A percentile compares a stretch with the other conserved stretches of the same genome.
These are phyloP conservation scores for Vicia villosa DNA, from an alignment of 306 rosid genomes.

Conservation along the genomic window DNA sequence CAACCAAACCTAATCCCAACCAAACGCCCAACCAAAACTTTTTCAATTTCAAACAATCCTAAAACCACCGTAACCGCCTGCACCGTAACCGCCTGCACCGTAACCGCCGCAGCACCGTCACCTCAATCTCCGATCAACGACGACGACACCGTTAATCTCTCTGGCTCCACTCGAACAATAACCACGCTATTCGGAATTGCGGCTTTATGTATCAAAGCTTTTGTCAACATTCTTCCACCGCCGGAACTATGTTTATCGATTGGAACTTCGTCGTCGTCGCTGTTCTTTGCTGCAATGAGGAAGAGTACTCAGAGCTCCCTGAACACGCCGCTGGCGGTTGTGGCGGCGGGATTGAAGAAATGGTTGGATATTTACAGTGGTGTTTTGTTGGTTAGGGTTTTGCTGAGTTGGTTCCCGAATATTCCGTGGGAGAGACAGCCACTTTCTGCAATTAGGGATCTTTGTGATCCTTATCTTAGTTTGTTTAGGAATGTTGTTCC, in stretches of 20 bases:
- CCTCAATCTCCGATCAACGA: not conserved
- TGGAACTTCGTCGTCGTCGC: not conserved
- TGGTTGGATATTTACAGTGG: slow-evolving; percentile 97
- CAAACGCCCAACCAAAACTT: not conserved
- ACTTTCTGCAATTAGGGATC: slow-evolving; percentile 82
- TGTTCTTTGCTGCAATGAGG: slow-evolving; percentile 61
- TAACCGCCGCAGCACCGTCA: not conserved
- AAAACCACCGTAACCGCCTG: not conserved
- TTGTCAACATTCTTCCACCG: slow-evolving; percentile 4
- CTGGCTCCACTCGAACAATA: slow-evolving; percentile 36
- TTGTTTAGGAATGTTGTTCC: slow-evolving; percentile 88
- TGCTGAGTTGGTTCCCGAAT: slow-evolving; percentile 97
- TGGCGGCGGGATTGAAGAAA: slow-evolving; percentile 86
- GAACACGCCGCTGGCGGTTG: slow-evolving; percentile 93
- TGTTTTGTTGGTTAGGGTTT: slow-evolving; percentile 91
- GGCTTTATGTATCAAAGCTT: not conserved
- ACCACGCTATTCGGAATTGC: slow-evolving; percentile 14
- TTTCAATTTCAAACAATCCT: not conserved
- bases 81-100: not conserved
- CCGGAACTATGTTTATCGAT: not conserved
- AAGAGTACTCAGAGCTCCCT: slow-evolving; percentile 51
- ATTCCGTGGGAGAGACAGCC: slow-evolving; percentile 97
- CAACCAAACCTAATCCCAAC: not conserved
- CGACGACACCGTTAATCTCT: not conserved
- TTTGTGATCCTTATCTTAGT: slow-evolving; percentile 87